These are phyloP conservation scores for Parathielavia appendiculata DNA, from an alignment of 495 filamentous ascomycete species.

Conservation along the genomic window DNA sequence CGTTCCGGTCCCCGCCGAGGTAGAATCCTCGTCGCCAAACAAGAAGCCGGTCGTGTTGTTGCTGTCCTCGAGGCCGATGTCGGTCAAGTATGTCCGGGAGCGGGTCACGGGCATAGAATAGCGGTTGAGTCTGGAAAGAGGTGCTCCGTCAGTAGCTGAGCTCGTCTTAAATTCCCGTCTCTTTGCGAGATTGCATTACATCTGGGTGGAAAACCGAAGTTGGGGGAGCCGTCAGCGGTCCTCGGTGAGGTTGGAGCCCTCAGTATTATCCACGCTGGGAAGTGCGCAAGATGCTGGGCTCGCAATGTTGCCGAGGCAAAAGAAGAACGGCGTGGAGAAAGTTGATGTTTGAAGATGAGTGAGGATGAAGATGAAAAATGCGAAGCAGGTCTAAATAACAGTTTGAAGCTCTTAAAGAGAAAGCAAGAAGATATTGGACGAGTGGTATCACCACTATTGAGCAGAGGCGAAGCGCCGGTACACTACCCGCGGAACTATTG, in stretches of 20 bases:
- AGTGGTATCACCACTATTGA: constrained; percentile 2
- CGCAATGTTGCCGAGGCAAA: not conserved
- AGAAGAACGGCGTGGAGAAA: not conserved
- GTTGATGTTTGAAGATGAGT: not conserved
- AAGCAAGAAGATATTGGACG: not conserved
- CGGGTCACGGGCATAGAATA: constrained; percentile 85
- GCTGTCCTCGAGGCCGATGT: constrained; percentile 58
- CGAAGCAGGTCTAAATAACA: not conserved
- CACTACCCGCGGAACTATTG: constrained; percentile 4
- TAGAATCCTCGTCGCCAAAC: constrained; percentile 74
- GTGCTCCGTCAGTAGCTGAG: constrained; percentile 16
- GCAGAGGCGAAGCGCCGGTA: not conserved
- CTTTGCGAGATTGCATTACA: constrained; percentile 3
- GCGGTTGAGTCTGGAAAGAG: constrained; percentile 60
- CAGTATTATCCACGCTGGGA: not conserved
- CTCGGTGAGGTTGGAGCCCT: not conserved
- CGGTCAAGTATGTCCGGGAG: constrained; percentile 53
- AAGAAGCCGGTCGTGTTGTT: constrained; percentile 73
- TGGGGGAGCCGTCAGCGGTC: constrained; percentile 1
- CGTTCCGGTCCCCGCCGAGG: constrained; percentile 55
- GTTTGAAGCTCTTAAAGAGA: not conserved
- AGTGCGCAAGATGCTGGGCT: not conserved
- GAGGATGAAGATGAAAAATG: not conserved
- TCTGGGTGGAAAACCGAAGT: not conserved
- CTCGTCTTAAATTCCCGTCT: constrained; percentile 6